A percentile compares a stretch with the other conserved stretches of the same genome.
phyloP scores from a whole-genome alignment of 768 basidiomycete genomes.

The Heimioporus sp. region DNA sequence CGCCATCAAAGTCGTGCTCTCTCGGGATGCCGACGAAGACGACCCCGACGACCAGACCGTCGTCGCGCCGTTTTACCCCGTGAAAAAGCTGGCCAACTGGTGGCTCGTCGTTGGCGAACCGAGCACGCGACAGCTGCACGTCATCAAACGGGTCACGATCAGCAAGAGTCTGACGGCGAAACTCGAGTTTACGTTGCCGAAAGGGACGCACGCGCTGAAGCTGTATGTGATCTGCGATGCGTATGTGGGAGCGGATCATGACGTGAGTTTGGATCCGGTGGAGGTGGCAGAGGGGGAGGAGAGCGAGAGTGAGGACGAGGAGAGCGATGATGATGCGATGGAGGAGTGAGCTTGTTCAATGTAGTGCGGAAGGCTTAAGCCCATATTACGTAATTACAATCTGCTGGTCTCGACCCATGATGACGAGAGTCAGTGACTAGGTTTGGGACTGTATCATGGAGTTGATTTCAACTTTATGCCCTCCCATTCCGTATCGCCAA shows the following conservation, averaged over 20 bases:
- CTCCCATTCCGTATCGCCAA: too few relatives aligned
- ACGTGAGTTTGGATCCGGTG: slow-evolving; percentile 77
- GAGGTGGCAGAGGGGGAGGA: slow-evolving; percentile 91
- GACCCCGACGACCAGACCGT: slow-evolving; percentile 74
- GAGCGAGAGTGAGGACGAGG: slow-evolving; percentile 66
- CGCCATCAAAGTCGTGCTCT: slow-evolving; percentile 71
- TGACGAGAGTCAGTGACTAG: too few relatives aligned
- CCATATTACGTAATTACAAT: too few relatives aligned
- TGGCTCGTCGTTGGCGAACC: slow-evolving; percentile 95
- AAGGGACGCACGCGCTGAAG: slow-evolving; percentile 80
- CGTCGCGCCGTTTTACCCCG: slow-evolving; percentile 92
- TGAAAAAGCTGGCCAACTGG: slow-evolving; percentile 92
- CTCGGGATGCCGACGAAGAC: slow-evolving; percentile 80
- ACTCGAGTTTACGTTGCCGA: slow-evolving; percentile 84
- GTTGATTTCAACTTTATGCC: too few relatives aligned
- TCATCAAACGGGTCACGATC: slow-evolving; percentile 86
- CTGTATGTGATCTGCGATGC: slow-evolving; percentile 92
- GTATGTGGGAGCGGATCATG: slow-evolving; percentile 90
- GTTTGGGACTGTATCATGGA: too few relatives aligned
- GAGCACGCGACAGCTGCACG: slow-evolving; percentile 72
- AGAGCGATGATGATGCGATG: slow-evolving; percentile 61
- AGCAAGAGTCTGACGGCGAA: slow-evolving; percentile 71
- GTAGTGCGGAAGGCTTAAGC: too few relatives aligned
- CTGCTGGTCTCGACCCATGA: too few relatives aligned
- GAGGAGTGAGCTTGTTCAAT: slow-evolving; percentile 35